Evolutionary conservation across 352 stramenopile species (phyloP).

Genomic region (Globisporangium apiculatum): DNA sequence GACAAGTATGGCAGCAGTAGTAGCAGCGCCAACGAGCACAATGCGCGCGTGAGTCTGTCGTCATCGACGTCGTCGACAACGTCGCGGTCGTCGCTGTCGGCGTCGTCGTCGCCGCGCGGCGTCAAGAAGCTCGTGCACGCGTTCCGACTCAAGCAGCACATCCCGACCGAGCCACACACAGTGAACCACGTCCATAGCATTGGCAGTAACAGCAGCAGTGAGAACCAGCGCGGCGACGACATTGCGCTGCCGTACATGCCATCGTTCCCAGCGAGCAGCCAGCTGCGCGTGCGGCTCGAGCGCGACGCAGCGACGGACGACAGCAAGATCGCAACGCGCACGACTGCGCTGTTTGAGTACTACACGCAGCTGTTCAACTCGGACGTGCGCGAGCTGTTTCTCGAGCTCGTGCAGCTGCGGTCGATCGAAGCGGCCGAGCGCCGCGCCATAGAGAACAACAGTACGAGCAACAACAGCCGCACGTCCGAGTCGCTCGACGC

Average conservation of each 20-base stretch:
- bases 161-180: slow-evolving; percentile 6
- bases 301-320: slow-evolving; percentile 39
- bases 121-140: slow-evolving; percentile 19
- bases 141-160: slow-evolving; percentile 22
- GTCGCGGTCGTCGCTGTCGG: slow-evolving; percentile 34
- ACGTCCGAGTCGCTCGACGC: background rate
- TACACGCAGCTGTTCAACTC: slow-evolving; percentile 66
- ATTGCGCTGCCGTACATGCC: slow-evolving; percentile 22
- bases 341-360: slow-evolving; percentile 48
- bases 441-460: background rate
- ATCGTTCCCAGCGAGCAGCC: slow-evolving; percentile 31
- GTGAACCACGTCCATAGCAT: slow-evolving; percentile 2
- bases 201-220: background rate
- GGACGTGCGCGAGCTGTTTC: slow-evolving; percentile 43
- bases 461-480: background rate
- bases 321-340: slow-evolving; percentile 35
- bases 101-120: slow-evolving; percentile 17
- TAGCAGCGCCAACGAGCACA: slow-evolving; percentile 4
- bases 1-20: slow-evolving; percentile 24
- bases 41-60: slow-evolving; percentile 29
- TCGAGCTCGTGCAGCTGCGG: slow-evolving; percentile 34
- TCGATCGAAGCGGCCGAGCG: slow-evolving; percentile 13
- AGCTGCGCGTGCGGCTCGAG: slow-evolving; percentile 47
- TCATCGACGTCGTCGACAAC: slow-evolving; percentile 31
- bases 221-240: slow-evolving; percentile 1